Base-by-base conservation (phyloP, 140 eudicot genomes). In the Senecio squalidus region DNA sequence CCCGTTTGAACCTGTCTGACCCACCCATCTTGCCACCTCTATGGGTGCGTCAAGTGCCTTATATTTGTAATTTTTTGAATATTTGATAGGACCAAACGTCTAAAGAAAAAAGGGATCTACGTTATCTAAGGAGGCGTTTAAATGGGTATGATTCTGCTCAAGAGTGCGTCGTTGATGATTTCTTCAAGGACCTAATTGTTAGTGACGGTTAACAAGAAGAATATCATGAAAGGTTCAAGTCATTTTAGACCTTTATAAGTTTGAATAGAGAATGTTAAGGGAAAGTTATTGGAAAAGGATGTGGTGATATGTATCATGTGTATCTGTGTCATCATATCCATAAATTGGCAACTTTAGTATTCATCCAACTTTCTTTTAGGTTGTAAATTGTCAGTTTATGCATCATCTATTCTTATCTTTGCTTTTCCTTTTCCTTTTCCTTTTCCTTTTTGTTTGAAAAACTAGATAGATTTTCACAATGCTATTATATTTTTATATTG, bases 91-190 rank as follows among this genome's bases (percentile, higher is more conserved):
- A 84, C 25, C 81, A 85, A 39, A 84, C 71, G 2, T 76, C 87
- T 30, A 92, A 64, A 69, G 86, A 84, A 3, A 89, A 80, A 53
- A 81, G 98, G 54, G 98, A 80, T 23, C 23, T 92, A 39, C 89
- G 96, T 3, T 80, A 93, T 22, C 71, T 92, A 27, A 92, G 84
- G 74, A 92, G 84, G 75, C 89, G 95, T 8, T 66, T 88, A 34
- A 84, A 77, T 27, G 75, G 70, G 9, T 92, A 76, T 69, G 68
- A 44, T 21, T 92, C 98, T 0, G 95, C 96, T 5, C 81, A 63
- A 70, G 96, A 84, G 58, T 81, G 93, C 20, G 61, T 71, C 5
- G 47, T 26, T 0, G 98, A 92, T 70, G 82, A 93, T 60, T 92
- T 92, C 67, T 84, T 84, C 72, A 60, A 46, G 25, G 92, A 80